Percentiles rank a stretch among this genome's conserved stretches.
Evolutionary conservation across 148 eudicot genomes (phyloP).

Genomic region (Vaccinium corymbosum): DNA sequence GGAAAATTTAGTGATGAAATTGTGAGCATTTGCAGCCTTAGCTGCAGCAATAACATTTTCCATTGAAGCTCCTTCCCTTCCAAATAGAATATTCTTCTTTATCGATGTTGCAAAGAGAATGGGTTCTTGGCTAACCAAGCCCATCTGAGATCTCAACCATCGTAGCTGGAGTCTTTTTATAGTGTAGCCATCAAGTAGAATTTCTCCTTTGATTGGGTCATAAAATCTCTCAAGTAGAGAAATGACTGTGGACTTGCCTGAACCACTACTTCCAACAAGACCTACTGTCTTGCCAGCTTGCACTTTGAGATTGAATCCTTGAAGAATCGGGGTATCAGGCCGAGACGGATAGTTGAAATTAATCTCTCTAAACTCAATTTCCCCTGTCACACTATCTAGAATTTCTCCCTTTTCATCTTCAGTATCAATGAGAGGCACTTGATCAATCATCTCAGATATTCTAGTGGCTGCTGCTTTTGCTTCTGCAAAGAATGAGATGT

Average conservation of each 20-base stretch:
- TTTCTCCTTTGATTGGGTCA: slow-evolving; percentile 37
- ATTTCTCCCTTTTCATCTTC: slow-evolving; percentile 26
- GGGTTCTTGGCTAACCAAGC: slow-evolving; percentile 46
- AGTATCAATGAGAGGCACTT: slow-evolving; percentile 34
- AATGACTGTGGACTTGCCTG: slow-evolving; percentile 42
- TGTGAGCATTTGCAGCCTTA: slow-evolving; percentile 44
- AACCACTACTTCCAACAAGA: slow-evolving; percentile 49
- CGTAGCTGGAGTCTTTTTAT: slow-evolving; percentile 31
- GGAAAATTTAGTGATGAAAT: slow-evolving; percentile 32
- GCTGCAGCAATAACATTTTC: slow-evolving; percentile 28
- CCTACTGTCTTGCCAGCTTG: slow-evolving; percentile 40
- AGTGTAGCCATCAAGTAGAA: slow-evolving; percentile 35
- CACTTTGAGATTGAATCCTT: slow-evolving; percentile 34
- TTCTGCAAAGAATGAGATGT: slow-evolving; percentile 35
- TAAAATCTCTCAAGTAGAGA: slow-evolving; percentile 44
- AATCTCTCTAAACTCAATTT: slow-evolving; percentile 41
- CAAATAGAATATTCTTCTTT: slow-evolving; percentile 40
- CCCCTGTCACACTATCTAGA: slow-evolving; percentile 25
- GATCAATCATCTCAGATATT: slow-evolving; percentile 33
- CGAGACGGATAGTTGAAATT: slow-evolving; percentile 40
- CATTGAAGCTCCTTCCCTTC: slow-evolving; percentile 35
- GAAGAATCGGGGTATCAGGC: slow-evolving; percentile 27
- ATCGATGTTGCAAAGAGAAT: slow-evolving; percentile 41
- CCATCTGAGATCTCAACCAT: slow-evolving; percentile 49
- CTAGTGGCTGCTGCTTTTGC: slow-evolving; percentile 35